Base-by-base conservation (phyloP, 1,284 basidiomycete genomes). In the Malassezia obtusa region DNA sequence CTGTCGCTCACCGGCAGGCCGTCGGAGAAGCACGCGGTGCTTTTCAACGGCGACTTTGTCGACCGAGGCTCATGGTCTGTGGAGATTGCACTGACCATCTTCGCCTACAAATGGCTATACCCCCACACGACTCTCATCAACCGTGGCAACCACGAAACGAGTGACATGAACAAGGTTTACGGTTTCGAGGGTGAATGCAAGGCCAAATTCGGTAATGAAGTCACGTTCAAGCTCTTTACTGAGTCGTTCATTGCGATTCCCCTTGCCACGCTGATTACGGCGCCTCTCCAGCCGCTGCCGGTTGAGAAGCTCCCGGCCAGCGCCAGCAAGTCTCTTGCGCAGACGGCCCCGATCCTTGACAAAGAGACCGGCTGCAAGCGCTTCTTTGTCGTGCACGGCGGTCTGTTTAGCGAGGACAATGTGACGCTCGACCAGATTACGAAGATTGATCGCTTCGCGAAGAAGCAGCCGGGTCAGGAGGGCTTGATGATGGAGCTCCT, bases 1-100 rank as follows among this genome's bases (percentile, higher is more conserved):
- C 82, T 88, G 63, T 83, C 83, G 6, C 79, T 94, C 63, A 95
- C 92, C 0, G 89, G 87, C 21, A 48, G 49, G 31, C 73, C 73
- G 2, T 63, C 59, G 28, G 54, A 62, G 9, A 60, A 38, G 11
- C 70, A 75, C 45, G 68, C 67, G 5, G 47, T 73, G 22, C 62
- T 73, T 22, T 73, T 71, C 64, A 73, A 73, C 52, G 71, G 71
- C 45, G 60, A 63, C 57, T 63, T 64, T 60, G 94, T 98, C 36
- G 94, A 99, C 75, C 84, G 94, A 57, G 94, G 92, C 14, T 90
- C 87, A 30, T 95, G 91, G 91, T 89, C 87, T 10, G 86, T 95
- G 55, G 94, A 99, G 77, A 91, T 96, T 52, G 90, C 91, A 50
- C 76, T 98, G 57, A 86, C 87, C 9, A 84, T 91, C 2, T 88